phyloP scores from a whole-genome alignment of 495 filamentous ascomycete species.

The Sordaria brevicollis region DNA sequence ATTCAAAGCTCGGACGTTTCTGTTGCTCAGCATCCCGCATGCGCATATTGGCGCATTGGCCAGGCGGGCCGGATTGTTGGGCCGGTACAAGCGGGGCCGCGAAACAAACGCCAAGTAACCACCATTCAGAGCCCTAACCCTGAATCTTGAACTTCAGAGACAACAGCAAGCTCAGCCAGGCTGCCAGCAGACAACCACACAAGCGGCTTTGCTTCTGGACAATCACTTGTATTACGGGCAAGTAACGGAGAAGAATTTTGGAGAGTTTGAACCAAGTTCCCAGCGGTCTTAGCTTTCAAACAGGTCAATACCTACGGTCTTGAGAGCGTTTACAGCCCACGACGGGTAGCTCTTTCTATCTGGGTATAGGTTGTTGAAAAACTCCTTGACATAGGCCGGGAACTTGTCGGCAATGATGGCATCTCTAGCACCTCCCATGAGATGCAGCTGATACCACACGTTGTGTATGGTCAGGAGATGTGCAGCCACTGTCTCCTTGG shows the following conservation, averaged over 20 bases:
- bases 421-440: slow-evolving; percentile 66
- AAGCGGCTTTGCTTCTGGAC: not conserved
- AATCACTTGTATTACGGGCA: not conserved
- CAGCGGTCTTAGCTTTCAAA: slow-evolving; percentile 10
- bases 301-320: slow-evolving; percentile 77
- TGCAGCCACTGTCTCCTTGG: slow-evolving; percentile 91
- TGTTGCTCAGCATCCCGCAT: not conserved
- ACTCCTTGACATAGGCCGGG: slow-evolving; percentile 66
- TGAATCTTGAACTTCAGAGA: not conserved
- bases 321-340: slow-evolving; percentile 81
- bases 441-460: slow-evolving; percentile 72
- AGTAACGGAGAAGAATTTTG: not conserved
- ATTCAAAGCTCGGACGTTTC: not conserved
- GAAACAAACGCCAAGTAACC: not conserved
- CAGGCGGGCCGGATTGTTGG: not conserved
- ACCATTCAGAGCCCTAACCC: not conserved
- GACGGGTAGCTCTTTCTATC: slow-evolving; percentile 59
- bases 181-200: not conserved
- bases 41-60: not conserved
- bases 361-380: slow-evolving; percentile 62
- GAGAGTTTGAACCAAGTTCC: not conserved
- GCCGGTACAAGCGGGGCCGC: not conserved
- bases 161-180: not conserved
- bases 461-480: slow-evolving; percentile 95
- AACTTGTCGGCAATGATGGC: slow-evolving; percentile 77